Evolutionary conservation across 108 stramenopile genomes (phyloP), one percentile per base, ranked within the genome.

Genomic region (Cyclotella choctawhatcheeana): DNA sequence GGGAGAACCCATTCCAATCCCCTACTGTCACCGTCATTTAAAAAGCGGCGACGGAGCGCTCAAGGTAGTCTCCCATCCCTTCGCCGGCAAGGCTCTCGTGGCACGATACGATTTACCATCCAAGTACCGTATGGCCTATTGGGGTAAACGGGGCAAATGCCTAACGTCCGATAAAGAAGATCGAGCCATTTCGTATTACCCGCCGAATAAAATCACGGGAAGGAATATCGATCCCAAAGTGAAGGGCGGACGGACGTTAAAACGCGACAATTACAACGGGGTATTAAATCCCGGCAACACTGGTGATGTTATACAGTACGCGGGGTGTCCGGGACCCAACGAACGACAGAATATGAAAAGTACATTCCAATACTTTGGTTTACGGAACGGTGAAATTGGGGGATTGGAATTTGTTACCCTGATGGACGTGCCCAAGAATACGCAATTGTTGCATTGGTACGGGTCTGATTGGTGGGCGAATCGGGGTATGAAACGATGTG

Each of bases 381-480:
- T 82, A 30, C 67, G 87, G 1, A 88, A 88, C 55, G 87, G 87
- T 0, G 47, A 54, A 10, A 48, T 82, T 20, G 87, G 85, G 33
- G 87, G 84, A 32, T 69, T 88, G 27, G 87, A 88, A 60, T 88
- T 83, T 58, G 59, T 88, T 22, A 86, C 87, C 1, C 32, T 88
- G 45, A 69, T 74, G 60, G 55, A 71, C 0, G 63, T 88, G 2
- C 83, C 85, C 7, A 86, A 85, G 47, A 84, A 86, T 73, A 86
- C 85, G 17, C 85, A 86, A 60, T 44, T 88, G 3, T 64, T 84
- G 3, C 87, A 88, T 66, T 88, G 87, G 87, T 88, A 88, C 66
- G 87, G 87, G 27, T 16, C 77, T 16, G 87, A 85, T 27, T 88
- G 87, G 87, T 88, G 87, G 87, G 59, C 37, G 44, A 82, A 66